Evolutionary conservation across 2,329 filamentous ascomycete species (phyloP).

Genomic region (Macrophomina tecta): DNA sequence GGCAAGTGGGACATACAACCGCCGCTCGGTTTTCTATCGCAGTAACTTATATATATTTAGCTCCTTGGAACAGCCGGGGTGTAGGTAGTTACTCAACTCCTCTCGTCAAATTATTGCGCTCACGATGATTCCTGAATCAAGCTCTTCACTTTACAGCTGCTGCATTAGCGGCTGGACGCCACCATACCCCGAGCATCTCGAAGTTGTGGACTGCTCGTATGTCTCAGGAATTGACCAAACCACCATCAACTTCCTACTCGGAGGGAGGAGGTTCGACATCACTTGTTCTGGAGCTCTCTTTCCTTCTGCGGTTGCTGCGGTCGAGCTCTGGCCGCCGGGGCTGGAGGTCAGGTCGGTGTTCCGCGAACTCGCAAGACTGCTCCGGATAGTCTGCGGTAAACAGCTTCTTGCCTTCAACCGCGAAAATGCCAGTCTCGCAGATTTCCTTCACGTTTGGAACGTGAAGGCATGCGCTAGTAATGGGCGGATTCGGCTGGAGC

Average conservation of each 20-base stretch:
- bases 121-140: background rate
- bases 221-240: background rate
- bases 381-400: background rate
- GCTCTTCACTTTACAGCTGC: background rate
- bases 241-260: background rate
- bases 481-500: background rate
- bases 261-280: background rate
- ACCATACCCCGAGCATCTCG: conserved; percentile 5
- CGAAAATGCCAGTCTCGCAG: background rate
- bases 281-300: background rate
- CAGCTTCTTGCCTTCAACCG: background rate
- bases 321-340: conserved; percentile 7
- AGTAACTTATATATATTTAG: background rate
- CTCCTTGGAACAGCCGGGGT: background rate
- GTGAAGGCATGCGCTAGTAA: background rate
- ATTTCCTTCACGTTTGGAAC: background rate
- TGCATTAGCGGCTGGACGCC: background rate
- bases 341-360: background rate
- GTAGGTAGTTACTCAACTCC: background rate
- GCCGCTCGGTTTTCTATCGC: background rate
- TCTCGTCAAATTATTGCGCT: background rate
- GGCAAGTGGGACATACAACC: background rate
- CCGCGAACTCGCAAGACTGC: background rate
- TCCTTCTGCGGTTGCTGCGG: background rate
- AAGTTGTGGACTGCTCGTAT: background rate